phyloP scores from a whole-genome alignment of 148 eudicot species.

The Fagopyrum homotropicum region DNA sequence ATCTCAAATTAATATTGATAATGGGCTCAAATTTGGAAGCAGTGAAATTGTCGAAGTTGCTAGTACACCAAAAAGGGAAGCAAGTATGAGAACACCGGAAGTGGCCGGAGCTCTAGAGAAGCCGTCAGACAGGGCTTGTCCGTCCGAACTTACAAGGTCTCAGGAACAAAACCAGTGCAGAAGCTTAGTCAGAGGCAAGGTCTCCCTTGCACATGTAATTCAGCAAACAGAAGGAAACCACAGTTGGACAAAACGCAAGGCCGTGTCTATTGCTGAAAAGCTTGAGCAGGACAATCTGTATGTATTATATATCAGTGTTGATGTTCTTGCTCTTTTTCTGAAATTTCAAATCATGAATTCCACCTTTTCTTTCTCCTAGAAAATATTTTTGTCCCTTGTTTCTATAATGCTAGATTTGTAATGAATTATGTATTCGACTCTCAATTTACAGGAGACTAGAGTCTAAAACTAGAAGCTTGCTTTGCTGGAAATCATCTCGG shows the following conservation, averaged over 20 bases:
- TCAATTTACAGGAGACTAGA: constrained; percentile 66
- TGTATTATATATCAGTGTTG: constrained; percentile 16
- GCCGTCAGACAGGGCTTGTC: constrained; percentile 20
- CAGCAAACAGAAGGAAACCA: constrained; percentile 80
- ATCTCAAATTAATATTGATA: constrained; percentile 20
- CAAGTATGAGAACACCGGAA: constrained; percentile 23
- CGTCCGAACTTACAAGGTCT: constrained; percentile 9
- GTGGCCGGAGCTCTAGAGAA: constrained; percentile 21
- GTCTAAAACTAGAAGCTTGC: constrained; percentile 78
- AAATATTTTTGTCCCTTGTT: background rate
- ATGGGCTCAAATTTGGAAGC: constrained; percentile 29
- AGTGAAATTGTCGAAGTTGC: constrained; percentile 74
- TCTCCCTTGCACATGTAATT: constrained; percentile 87
- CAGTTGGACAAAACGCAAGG: constrained; percentile 86
- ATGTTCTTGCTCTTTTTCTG: background rate
- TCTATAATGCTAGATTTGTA: background rate
- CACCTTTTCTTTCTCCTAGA: background rate
- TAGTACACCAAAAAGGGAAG: constrained; percentile 34
- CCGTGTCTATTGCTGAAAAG: constrained; percentile 88
- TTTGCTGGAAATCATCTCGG: constrained; percentile 79
- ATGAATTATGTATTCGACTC: constrained; percentile 8
- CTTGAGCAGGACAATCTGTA: constrained; percentile 97
- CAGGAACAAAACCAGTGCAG: constrained; percentile 47
- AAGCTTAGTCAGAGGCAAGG: constrained; percentile 73
- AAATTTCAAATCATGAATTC: background rate